Percentiles rank a stretch among this genome's conserved stretches.
Evolutionary conservation across 129 eudicot genomes (phyloP).

Genomic region (Dittrichia graveolens): DNA sequence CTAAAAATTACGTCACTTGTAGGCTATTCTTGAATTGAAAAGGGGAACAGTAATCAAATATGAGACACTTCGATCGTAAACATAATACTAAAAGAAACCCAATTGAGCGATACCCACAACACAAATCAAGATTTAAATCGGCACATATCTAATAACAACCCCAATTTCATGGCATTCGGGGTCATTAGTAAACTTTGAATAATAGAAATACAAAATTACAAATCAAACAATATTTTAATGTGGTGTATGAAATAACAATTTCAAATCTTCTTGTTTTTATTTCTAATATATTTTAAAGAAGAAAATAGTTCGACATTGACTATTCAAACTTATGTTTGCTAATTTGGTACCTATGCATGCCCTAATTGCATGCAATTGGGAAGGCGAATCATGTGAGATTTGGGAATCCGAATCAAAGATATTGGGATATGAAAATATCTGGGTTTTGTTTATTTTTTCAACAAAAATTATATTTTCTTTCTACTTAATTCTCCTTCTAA

Average conservation of each 20-base stretch:
- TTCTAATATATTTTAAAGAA: too few species aligned
- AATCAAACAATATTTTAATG: too few species aligned
- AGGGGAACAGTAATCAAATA: background rate
- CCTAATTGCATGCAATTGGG: slow-evolving; percentile 20
- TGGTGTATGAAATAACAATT: too few species aligned
- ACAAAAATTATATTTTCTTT: too few species aligned
- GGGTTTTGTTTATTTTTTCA: too few species aligned
- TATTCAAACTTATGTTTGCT: slow-evolving; percentile 16
- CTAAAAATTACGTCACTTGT: slow-evolving; percentile 2
- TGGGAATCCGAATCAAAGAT: background rate
- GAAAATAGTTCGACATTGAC: slow-evolving; percentile 3
- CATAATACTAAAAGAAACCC: slow-evolving; percentile 10
- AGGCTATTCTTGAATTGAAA: slow-evolving; percentile 13
- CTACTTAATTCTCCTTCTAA: too few species aligned
- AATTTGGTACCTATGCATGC: slow-evolving; percentile 15
- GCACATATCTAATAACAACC: background rate
- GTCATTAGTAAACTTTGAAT: background rate
- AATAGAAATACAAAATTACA: background rate
- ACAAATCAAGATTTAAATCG: slow-evolving; percentile 1
- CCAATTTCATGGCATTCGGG: background rate
- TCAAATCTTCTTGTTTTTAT: too few species aligned
- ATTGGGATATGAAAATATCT: background rate
- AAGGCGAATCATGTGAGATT: slow-evolving; percentile 15
- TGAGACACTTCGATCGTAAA: slow-evolving; percentile 10
- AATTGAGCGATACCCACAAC: background rate